These are phyloP conservation scores for Aphanomyces astaci DNA, from an alignment of 352 stramenopile species.

Conservation along the genomic window DNA sequence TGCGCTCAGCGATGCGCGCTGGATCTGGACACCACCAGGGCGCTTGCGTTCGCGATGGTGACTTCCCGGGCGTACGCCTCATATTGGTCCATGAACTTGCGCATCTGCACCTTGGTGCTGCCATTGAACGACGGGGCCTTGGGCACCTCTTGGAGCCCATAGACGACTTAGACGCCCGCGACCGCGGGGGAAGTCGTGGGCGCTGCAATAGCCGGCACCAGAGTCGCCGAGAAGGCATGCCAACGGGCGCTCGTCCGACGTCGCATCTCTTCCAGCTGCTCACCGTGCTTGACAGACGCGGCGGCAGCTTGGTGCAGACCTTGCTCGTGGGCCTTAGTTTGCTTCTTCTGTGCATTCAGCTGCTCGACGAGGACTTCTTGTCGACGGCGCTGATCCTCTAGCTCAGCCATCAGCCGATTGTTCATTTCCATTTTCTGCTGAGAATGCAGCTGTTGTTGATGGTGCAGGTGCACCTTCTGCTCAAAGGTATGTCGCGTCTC, in stretches of 20 bases:
- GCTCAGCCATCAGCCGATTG: neutral
- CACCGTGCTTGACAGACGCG: neutral
- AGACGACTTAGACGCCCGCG: neutral
- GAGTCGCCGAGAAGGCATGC: neutral
- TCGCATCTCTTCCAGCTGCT: neutral
- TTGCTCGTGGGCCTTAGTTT: neutral
- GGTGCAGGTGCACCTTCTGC: neutral
- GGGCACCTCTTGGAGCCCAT: slow-evolving; percentile 1
- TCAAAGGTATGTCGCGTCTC: neutral
- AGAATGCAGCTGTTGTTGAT: neutral
- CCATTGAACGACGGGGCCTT: neutral
- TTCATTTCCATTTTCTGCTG: neutral
- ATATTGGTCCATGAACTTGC: neutral
- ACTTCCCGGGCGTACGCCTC: neutral
- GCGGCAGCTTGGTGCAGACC: neutral
- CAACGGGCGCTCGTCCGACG: neutral
- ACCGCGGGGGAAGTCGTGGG: neutral
- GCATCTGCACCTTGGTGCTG: neutral
- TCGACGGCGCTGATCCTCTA: neutral
- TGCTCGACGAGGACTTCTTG: neutral
- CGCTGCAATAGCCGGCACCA: no score
- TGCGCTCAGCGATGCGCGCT: neutral
- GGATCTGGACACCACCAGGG: neutral
- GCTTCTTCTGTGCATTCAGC: neutral
- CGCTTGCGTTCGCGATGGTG: neutral